These are phyloP conservation scores for Atalantia buxifolia DNA, from an alignment of 345 rosid species.

Conservation along the genomic window DNA sequence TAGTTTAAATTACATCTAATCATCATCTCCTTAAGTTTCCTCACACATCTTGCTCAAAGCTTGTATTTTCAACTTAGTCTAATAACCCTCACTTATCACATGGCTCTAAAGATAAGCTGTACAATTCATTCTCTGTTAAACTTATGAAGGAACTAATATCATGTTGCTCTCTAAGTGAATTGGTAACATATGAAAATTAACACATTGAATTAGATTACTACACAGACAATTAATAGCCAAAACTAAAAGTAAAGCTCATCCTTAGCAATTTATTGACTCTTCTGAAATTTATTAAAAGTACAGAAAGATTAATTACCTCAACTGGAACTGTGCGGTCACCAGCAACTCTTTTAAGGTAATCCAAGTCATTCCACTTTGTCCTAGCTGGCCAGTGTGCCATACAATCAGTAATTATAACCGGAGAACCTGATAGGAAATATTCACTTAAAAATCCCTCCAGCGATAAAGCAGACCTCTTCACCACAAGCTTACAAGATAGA, in stretches of 20 bases:
- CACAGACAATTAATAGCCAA: not conserved
- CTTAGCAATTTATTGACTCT: not conserved
- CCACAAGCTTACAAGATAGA: constrained; percentile 55
- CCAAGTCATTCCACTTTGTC: constrained; percentile 82
- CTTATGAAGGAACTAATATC: not conserved
- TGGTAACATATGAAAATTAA: not conserved
- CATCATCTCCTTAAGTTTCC: not conserved
- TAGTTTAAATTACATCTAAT: not conserved
- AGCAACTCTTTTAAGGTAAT: constrained; percentile 67
- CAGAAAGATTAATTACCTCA: constrained; percentile 64
- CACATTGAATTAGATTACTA: not conserved
- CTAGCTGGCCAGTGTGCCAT: constrained; percentile 98
- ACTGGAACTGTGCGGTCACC: constrained; percentile 94
- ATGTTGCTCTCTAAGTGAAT: not conserved
- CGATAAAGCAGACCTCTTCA: constrained; percentile 67
- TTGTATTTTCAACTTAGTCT: not conserved
- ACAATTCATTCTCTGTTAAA: not conserved
- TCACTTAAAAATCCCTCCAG: constrained; percentile 82
- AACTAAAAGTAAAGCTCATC: not conserved
- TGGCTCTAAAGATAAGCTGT: not conserved
- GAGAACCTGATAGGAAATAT: constrained; percentile 60
- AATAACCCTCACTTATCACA: not conserved
- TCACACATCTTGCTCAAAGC: not conserved
- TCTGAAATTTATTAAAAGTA: constrained; percentile 5
- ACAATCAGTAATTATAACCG: constrained; percentile 77